Evolutionary conservation across 2,329 filamentous ascomycete species (phyloP), one percentile per base, ranked within the genome.

Genomic region (Cadophora sp.): DNA sequence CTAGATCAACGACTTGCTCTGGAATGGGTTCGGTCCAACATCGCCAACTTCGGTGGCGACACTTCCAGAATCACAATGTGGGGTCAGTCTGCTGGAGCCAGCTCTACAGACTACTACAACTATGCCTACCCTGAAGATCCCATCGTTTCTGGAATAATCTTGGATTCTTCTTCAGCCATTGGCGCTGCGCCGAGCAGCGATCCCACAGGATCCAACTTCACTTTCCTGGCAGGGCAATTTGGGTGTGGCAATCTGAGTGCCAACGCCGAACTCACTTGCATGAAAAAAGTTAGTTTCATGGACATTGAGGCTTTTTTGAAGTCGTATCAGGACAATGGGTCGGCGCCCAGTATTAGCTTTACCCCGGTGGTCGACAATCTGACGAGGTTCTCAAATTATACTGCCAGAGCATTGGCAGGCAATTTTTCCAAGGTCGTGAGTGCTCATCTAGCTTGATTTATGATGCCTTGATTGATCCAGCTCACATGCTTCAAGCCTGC

Each of bases 1-100:
- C 81, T 83, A 68, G 89, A 91, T 73, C 88, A 91, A 77, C 81
- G 85, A 69, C 75, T 84, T 24, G 82, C 86, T 16, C 79, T 91
- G 27, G 79, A 82, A 69, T 91, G 88, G 88, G 83, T 90, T 43
- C 80, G 82, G 67, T 79, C 82, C 27, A 90, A 89, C 75, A 85
- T 88, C 62, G 83, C 78, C 4, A 78, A 78, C 5, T 88, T 91
- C 75, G 88, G 88, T 0, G 89, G 88, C 0, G 84, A 90, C 71
- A 80, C 79, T 1, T 67, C 77, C 4, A 69, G 68, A 31, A 76
- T 78, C 62, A 76, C 74, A 2, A 66, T 78, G 22, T 77, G 76
- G 62, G 75, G 76, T 9, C 72, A 77, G 59, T 77, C 74, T 19
- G 76, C 76, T 26, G 76, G 75, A 0, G 66, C 67, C 16, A 60